phyloP scores from a whole-genome alignment of 2,329 filamentous ascomycete species.

The Clarireedia paspali region DNA sequence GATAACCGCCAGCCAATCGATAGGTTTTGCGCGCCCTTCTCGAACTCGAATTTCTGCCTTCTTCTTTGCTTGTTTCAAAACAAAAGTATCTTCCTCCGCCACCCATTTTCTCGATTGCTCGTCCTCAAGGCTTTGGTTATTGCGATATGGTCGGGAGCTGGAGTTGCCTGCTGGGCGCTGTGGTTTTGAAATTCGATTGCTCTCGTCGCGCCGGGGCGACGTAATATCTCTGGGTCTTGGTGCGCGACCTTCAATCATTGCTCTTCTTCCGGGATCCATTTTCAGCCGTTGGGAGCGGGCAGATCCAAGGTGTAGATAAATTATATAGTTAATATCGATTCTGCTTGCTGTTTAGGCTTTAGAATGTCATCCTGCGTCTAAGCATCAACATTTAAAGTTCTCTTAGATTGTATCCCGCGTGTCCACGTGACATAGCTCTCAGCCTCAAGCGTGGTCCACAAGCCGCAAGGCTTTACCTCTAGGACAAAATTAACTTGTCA shows the following conservation, averaged over 20 bases:
- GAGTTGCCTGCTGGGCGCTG: slow-evolving; percentile 22
- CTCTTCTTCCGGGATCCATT: slow-evolving; percentile 28
- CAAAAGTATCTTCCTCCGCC: slow-evolving; percentile 91
- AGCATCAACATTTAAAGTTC: too few species aligned
- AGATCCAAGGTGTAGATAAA: neutral
- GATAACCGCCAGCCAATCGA: slow-evolving; percentile 90
- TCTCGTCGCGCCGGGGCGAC: slow-evolving; percentile 47
- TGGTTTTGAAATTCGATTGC: slow-evolving; percentile 49
- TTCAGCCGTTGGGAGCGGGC: neutral
- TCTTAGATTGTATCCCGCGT: too few species aligned
- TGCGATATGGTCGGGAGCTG: slow-evolving; percentile 23
- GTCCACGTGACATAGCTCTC: too few species aligned
- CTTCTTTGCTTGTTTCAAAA: slow-evolving; percentile 94
- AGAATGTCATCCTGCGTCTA: too few species aligned
- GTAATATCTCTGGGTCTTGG: slow-evolving; percentile 44
- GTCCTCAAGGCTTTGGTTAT: slow-evolving; percentile 41
- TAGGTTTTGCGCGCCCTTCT: slow-evolving; percentile 81
- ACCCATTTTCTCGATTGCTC: slow-evolving; percentile 79
- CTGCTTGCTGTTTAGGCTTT: too few species aligned
- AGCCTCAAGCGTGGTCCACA: too few species aligned
- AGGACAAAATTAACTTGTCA: too few species aligned
- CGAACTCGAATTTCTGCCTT: slow-evolving; percentile 93
- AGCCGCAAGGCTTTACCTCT: too few species aligned
- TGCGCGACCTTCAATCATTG: slow-evolving; percentile 24
- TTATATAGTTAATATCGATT: too few species aligned